phyloP scores from a whole-genome alignment of 306 rosid species.

The Quercus engelmannii region DNA sequence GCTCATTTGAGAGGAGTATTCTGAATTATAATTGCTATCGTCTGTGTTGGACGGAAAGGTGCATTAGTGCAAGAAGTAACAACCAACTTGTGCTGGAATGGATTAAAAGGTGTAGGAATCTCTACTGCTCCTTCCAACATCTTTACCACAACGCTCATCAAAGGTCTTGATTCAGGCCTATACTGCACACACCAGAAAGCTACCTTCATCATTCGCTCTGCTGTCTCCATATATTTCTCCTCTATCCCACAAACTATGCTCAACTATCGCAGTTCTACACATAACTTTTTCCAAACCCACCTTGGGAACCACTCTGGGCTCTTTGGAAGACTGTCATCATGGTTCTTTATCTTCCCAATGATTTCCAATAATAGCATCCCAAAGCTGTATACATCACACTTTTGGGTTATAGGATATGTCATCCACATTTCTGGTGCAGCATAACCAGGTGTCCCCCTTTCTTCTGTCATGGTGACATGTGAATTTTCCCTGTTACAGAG shows the following conservation, averaged over 20 bases:
- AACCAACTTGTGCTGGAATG: conserved; percentile 31
- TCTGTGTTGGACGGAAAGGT: neutral
- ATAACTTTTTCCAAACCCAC: conserved; percentile 33
- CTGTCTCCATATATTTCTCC: conserved; percentile 24
- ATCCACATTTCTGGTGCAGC: conserved; percentile 52
- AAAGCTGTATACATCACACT: conserved; percentile 56
- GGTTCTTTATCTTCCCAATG: conserved; percentile 42
- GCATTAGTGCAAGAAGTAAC: neutral
- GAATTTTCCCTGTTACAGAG: conserved; percentile 36
- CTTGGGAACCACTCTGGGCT: conserved; percentile 50
- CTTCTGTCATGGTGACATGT: conserved; percentile 36
- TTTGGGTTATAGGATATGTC: conserved; percentile 42
- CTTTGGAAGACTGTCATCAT: conserved; percentile 11
- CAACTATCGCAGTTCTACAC: conserved; percentile 16
- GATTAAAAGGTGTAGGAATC: conserved; percentile 35
- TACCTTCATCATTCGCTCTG: conserved; percentile 35
- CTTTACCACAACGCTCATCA: conserved; percentile 46
- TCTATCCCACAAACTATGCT: conserved; percentile 29
- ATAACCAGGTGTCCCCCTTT: conserved; percentile 56
- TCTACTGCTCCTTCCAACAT: conserved; percentile 55
- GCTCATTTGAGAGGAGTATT: neutral
- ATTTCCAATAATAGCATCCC: conserved; percentile 54
- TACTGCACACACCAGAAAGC: conserved; percentile 50
- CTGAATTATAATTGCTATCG: neutral
- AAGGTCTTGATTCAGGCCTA: conserved; percentile 44